phyloP scores from a whole-genome alignment of 1,284 basidiomycete genomes.

The Ceratobasidium sp. region DNA sequence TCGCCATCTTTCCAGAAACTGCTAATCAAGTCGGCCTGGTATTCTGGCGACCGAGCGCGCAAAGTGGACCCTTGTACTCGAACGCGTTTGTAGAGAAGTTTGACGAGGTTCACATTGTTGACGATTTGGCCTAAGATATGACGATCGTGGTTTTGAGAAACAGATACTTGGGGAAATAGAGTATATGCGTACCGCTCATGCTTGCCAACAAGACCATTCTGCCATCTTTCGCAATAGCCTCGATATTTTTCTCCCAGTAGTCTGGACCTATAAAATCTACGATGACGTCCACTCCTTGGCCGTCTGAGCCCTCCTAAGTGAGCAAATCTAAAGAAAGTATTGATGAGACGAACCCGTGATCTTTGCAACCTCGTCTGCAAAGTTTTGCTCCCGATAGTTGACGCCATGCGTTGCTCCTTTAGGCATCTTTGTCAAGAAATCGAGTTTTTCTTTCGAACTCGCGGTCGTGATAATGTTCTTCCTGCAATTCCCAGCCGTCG shows the following conservation, averaged over 20 bases:
- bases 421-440: conserved; percentile 72
- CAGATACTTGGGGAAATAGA: background rate
- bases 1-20: conserved; percentile 68
- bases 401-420: conserved; percentile 71
- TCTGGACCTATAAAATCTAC: conserved; percentile 88
- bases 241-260: conserved; percentile 86
- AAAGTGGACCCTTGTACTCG: conserved; percentile 90
- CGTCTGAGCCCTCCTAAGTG: conserved; percentile 45
- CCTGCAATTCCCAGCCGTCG: conserved; percentile 50
- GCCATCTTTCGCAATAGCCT: conserved; percentile 78
- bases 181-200: conserved; percentile 65
- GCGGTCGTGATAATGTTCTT: conserved; percentile 82
- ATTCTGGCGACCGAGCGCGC: conserved; percentile 76
- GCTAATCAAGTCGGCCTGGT: conserved; percentile 80
- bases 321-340: background rate
- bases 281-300: conserved; percentile 79
- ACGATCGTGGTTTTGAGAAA: conserved; percentile 47
- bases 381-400: conserved; percentile 88
- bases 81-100: conserved; percentile 83
- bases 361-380: conserved; percentile 70
- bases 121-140: conserved; percentile 66
- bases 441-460: conserved; percentile 83
- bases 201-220: conserved; percentile 74
- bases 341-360: conserved; percentile 55
- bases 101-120: conserved; percentile 68